Base-by-base conservation (phyloP, 192 early-diverging fungal species). In the Piromyces finnis region DNA sequence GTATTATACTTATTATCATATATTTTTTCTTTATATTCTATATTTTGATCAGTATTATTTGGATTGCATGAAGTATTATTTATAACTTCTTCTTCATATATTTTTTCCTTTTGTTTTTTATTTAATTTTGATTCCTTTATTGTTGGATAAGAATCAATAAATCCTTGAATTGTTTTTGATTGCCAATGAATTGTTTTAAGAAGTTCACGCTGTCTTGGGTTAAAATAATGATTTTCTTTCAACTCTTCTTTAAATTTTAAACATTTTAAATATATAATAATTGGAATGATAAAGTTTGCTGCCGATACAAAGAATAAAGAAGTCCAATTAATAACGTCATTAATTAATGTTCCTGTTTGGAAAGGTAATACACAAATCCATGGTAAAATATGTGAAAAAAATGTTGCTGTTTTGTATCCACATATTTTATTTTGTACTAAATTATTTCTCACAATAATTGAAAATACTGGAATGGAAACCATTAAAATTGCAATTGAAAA, bases 231-330 rank as follows among this genome's bases (percentile, higher is more conserved):
- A 32, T 81, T 83, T 68, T 82, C 81, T 81, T 88, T 87, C 77
- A 88, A 88, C 26, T 82, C 81, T 30, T 83, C 77, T 29, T 88
- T 83, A 81, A 90, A 90, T 36, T 78, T 12, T 17, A 87, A 29
- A 79, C 89, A 90, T 77, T 86, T 82, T 77, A 90, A 68, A 80
- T 88, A 90, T 78, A 90, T 90, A 18, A 89, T 28, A 16, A 89
- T 81, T 1, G 89, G 89, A 79, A 90, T 83, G 15, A 90, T 83
- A 80, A 87, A 90, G 80, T 90, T 90, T 17, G 88, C 87, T 11
- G 87, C 84, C 12, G 83, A 83, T 12, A 89, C 86, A 79, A 89
- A 87, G 18, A 90, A 27, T 39, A 88, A 79, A 3, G 86, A 87
- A 12, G 87, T 89, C 88, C 88, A 90, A 17, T 77, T 84, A 36